A percentile compares a stretch with the other conserved stretches of the same genome.
These are phyloP conservation scores for Lupinus albus DNA, from an alignment of 306 rosid species.

Conservation along the genomic window DNA sequence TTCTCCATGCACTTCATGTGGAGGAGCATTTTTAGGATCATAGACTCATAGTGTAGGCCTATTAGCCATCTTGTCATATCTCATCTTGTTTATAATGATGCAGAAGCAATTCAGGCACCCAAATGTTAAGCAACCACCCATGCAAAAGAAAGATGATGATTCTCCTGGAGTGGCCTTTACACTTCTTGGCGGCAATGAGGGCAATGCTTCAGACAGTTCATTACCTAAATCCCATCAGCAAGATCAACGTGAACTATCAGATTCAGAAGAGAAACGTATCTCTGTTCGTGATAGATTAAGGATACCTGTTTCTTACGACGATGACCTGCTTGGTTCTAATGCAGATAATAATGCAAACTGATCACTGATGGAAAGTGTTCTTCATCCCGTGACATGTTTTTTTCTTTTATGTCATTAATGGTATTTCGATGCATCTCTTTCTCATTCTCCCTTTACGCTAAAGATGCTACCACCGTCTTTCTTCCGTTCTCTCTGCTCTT, in stretches of 20 bases:
- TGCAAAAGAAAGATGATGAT: slow-evolving; percentile 46
- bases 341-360: slow-evolving; percentile 40
- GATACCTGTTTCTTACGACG: slow-evolving; percentile 68
- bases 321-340: slow-evolving; percentile 53
- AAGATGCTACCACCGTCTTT: background rate
- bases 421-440: too few relatives aligned
- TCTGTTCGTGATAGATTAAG: slow-evolving; percentile 64
- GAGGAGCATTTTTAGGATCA: too few relatives aligned
- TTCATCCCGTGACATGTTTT: background rate
- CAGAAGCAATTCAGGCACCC: slow-evolving; percentile 82
- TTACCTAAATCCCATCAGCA: slow-evolving; percentile 31
- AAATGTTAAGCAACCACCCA: slow-evolving; percentile 38
- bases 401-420: background rate
- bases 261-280: slow-evolving; percentile 46
- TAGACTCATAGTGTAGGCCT: too few relatives aligned
- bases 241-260: slow-evolving; percentile 45
- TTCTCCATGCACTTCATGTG: too few relatives aligned
- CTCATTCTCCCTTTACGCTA: too few relatives aligned
- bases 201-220: slow-evolving; percentile 30
- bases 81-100: slow-evolving; percentile 33
- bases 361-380: slow-evolving; percentile 1
- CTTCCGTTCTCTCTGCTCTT: background rate
- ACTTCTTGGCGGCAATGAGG: slow-evolving; percentile 8
- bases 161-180: slow-evolving; percentile 37
- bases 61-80: background rate